Base-by-base conservation (phyloP, 2,329 filamentous ascomycete genomes). In the Colletotrichum viniferum region DNA sequence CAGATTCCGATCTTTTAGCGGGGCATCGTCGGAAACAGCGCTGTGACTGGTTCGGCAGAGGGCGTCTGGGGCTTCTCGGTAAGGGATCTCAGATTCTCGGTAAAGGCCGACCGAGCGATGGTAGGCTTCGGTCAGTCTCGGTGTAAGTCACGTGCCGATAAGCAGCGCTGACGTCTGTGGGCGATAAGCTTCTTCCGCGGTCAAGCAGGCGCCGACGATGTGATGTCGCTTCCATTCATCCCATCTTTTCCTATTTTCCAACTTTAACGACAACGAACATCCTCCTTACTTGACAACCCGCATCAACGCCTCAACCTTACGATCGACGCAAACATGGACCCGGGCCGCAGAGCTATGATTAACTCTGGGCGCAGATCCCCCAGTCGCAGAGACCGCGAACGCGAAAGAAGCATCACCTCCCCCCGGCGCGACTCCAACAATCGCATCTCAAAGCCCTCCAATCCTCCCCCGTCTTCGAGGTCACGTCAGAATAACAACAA, bases 401-500 rank as follows among this genome's bases (percentile, higher is more conserved):
- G 69, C 38, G 60, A 73, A 86, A 88, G 79, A 88, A 92, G 79
- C 56, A 85, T 91, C 76, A 90, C 88, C 36, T 88, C 88, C 56
- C 90, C 91, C 8, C 88, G 90, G 79, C 85, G 87, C 79, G 90
- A 93, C 81, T 82, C 86, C 67, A 88, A 85, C 79, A 89, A 83
- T 71, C 90, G 92, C 79, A 87, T 93, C 79, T 87, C 88, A 69
- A 93, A 93, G 81, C 83, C 88, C 21, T 78, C 84, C 81, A 83
- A 73, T 81, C 80, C 52, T 78, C 80, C 63, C 79, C 80, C 26
- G 77, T 78, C 72, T 81, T 81, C 77, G 79, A 78, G 73, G 76
- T 77, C 80, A 70, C 64, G 81, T 77, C 66, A 81, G 76, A 76
- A 69, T 80, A 66, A 82, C 77, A 69, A 38, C n/a, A 55, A 56